phyloP scores from a whole-genome alignment of 2,329 filamentous ascomycete species.

The Bisporella sp. region DNA sequence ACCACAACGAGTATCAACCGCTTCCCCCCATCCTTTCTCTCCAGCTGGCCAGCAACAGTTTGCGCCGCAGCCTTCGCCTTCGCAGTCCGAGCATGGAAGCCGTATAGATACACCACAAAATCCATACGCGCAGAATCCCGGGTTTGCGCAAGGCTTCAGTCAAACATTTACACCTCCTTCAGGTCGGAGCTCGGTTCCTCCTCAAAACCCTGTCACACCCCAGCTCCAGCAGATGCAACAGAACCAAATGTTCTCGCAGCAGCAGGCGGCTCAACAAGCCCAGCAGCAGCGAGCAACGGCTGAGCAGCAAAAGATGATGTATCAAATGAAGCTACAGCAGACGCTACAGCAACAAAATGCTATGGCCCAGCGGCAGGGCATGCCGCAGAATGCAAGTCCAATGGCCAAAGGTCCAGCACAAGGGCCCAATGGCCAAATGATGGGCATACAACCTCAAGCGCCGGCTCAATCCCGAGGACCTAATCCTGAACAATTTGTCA shows the following conservation, averaged over 20 bases:
- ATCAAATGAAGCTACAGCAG: conserved; percentile 78
- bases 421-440: conserved; percentile 48
- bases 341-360: conserved; percentile 50
- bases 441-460: conserved; percentile 46
- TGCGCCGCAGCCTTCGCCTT: conserved; percentile 64
- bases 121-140: conserved; percentile 54
- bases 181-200: conserved; percentile 47
- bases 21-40: conserved; percentile 87
- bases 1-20: conserved; percentile 78
- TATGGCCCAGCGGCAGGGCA: conserved; percentile 33
- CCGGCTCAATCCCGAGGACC: conserved; percentile 32
- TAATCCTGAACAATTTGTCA: conserved; percentile 65
- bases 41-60: conserved; percentile 69
- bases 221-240: conserved; percentile 35
- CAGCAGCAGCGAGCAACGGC: conserved; percentile 35
- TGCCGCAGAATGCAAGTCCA: conserved; percentile 31
- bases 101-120: conserved; percentile 64
- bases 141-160: conserved; percentile 51
- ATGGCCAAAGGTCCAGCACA: conserved; percentile 41
- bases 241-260: conserved; percentile 25
- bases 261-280: conserved; percentile 29
- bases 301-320: conserved; percentile 67
- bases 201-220: conserved; percentile 46
- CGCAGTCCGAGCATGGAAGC: conserved; percentile 66
- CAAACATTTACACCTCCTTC: conserved; percentile 51